Evolutionary conservation across 306 rosid genomes (phyloP).

Genomic region (Inga leiocalycina): DNA sequence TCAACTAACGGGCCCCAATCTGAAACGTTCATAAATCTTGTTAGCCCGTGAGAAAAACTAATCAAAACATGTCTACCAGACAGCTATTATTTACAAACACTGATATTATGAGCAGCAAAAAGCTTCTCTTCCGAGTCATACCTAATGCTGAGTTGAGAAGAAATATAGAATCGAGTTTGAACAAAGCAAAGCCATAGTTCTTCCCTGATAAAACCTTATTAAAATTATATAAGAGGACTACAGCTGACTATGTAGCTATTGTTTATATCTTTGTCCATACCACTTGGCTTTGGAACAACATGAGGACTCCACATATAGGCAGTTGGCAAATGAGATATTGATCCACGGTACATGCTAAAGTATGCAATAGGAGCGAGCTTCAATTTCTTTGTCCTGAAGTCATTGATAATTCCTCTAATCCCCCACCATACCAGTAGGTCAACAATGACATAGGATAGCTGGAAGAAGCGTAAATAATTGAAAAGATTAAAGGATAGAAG

Average conservation of each 20-base stretch:
- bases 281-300: conserved; percentile 86
- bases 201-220: conserved; percentile 10
- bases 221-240: not conserved
- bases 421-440: conserved; percentile 93
- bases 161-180: not conserved
- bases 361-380: conserved; percentile 90
- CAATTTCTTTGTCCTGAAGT: conserved; percentile 82
- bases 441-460: conserved; percentile 81
- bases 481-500: conserved; percentile 23
- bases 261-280: conserved; percentile 44
- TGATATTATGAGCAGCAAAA: not conserved
- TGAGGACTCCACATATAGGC: conserved; percentile 92
- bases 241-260: conserved; percentile 8
- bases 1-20: conserved; percentile 91
- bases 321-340: conserved; percentile 88
- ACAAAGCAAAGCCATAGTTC: not conserved
- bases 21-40: conserved; percentile 40
- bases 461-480: conserved; percentile 40
- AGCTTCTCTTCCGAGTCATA: not conserved
- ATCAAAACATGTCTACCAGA: conserved; percentile 18
- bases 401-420: conserved; percentile 76
- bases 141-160: not conserved
- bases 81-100: not conserved
- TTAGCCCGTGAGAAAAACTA: conserved; percentile 29
- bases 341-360: conserved; percentile 83